These are phyloP conservation scores for Fusarium chlamydosporum DNA, from an alignment of 2,329 filamentous ascomycete species.

Conservation along the genomic window DNA sequence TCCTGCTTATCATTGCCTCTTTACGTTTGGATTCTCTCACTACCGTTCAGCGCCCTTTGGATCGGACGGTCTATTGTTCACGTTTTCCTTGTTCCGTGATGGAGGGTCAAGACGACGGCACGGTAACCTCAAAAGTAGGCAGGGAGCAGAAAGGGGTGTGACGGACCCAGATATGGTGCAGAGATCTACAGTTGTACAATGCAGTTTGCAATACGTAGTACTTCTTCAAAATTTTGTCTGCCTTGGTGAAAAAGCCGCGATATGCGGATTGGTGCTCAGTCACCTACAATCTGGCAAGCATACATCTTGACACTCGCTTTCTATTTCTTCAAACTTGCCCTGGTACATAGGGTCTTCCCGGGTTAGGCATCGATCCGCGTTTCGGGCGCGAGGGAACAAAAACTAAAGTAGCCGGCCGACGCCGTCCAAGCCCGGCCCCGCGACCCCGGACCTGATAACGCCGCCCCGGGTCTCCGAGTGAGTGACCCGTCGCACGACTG, in stretches of 20 bases:
- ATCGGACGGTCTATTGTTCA: slow-evolving; percentile 36
- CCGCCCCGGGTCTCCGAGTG: slow-evolving; percentile 33
- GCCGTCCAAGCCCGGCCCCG: slow-evolving; percentile 40
- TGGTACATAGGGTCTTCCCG: slow-evolving; percentile 13
- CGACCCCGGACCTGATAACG: slow-evolving; percentile 22
- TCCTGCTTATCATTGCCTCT: slow-evolving; percentile 34
- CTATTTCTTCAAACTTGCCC: slow-evolving; percentile 14
- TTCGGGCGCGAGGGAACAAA: slow-evolving; percentile 5
- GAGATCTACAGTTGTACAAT: slow-evolving; percentile 35
- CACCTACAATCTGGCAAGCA: slow-evolving; percentile 4
- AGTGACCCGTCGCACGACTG: slow-evolving; percentile 17
- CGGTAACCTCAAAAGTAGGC: neutral
- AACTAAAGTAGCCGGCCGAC: slow-evolving; percentile 25
- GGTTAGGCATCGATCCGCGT: slow-evolving; percentile 28
- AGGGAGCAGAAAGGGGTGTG: slow-evolving; percentile 9
- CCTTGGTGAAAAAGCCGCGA: slow-evolving; percentile 8
- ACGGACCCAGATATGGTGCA: slow-evolving; percentile 26
- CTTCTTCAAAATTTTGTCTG: slow-evolving; percentile 1
- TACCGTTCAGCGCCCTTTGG: slow-evolving; percentile 25
- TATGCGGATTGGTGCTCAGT: slow-evolving; percentile 14
- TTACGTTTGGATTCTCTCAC: slow-evolving; percentile 14
- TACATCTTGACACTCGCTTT: slow-evolving; percentile 20
- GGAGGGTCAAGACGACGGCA: slow-evolving; percentile 32
- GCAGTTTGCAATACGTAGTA: neutral
- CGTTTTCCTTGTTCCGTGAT: slow-evolving; percentile 38